Evolutionary conservation across 306 rosid species (phyloP).

Genomic region (Rubus idaeus): DNA sequence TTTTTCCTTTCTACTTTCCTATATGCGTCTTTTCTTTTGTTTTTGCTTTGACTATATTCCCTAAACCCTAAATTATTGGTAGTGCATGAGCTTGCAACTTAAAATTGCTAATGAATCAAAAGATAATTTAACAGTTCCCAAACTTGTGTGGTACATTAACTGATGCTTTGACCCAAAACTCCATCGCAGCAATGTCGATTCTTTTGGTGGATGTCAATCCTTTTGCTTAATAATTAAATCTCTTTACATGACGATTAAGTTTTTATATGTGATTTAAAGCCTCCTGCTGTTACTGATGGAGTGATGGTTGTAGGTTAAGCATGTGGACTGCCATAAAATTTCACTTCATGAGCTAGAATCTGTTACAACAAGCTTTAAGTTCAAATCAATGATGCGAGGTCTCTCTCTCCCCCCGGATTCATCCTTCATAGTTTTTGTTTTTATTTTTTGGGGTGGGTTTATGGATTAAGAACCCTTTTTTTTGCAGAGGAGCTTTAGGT

Average conservation of each 20-base stretch:
- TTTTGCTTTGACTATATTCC: background rate
- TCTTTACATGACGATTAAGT: background rate
- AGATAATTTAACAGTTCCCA: background rate
- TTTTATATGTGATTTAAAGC: background rate
- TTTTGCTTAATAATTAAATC: background rate
- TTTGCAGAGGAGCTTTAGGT: background rate
- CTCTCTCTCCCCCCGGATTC: slow-evolving; percentile 6
- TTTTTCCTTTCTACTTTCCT: slow-evolving; percentile 5
- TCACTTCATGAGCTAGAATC: slow-evolving; percentile 73
- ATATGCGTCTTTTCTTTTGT: background rate
- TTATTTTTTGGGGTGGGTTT: background rate
- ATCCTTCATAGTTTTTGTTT: background rate
- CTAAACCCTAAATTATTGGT: background rate
- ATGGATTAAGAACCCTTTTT: background rate
- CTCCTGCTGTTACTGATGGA: background rate
- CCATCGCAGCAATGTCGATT: background rate
- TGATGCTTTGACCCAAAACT: background rate
- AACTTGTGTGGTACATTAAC: background rate
- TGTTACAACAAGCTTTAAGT: slow-evolving; percentile 63
- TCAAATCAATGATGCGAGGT: slow-evolving; percentile 99
- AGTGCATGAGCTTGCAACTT: background rate
- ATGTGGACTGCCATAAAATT: slow-evolving; percentile 70
- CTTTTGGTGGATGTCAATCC: background rate
- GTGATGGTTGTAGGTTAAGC: slow-evolving; percentile 59
- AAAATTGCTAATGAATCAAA: background rate